These are phyloP conservation scores for Elongisporangium undulatum DNA, from an alignment of 352 stramenopile species.

Conservation along the genomic window DNA sequence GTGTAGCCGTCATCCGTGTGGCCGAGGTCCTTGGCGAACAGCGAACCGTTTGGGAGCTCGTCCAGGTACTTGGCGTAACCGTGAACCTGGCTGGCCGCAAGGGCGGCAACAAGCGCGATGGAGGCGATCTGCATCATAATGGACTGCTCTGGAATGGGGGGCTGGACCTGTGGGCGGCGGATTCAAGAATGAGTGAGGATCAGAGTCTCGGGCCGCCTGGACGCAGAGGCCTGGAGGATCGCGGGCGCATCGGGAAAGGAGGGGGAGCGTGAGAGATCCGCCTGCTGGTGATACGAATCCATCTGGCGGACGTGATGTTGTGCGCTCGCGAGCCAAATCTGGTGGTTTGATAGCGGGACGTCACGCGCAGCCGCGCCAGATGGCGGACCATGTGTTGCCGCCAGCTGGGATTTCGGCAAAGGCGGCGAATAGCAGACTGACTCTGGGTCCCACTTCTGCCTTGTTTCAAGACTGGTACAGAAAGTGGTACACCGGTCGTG, in stretches of 20 bases:
- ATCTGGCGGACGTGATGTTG: not conserved
- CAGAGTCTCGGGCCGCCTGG: too few relatives aligned
- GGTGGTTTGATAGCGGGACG: not conserved
- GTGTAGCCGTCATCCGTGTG: constrained; percentile 5
- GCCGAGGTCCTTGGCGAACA: constrained; percentile 8
- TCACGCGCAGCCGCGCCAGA: not conserved
- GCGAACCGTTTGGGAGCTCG: constrained; percentile 11
- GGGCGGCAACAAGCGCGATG: constrained; percentile 1
- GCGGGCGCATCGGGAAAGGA: not conserved
- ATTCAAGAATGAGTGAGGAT: not conserved
- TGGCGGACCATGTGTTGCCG: not conserved
- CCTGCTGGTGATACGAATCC: not conserved
- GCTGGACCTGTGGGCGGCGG: not conserved
- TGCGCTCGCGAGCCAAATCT: not conserved
- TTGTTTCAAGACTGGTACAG: not conserved
- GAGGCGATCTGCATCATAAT: not conserved
- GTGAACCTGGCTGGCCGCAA: not conserved
- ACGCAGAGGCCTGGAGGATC: not conserved
- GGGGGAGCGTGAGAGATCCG: not conserved
- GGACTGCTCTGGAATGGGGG: not conserved
- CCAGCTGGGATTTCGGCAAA: not conserved
- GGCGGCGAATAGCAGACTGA: not conserved
- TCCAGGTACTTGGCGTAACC: constrained; percentile 10
- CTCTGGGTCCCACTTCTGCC: not conserved
- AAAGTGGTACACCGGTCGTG: not conserved